Base-by-base conservation (phyloP, 257 asterid species). In the Scutellaria barbata region DNA sequence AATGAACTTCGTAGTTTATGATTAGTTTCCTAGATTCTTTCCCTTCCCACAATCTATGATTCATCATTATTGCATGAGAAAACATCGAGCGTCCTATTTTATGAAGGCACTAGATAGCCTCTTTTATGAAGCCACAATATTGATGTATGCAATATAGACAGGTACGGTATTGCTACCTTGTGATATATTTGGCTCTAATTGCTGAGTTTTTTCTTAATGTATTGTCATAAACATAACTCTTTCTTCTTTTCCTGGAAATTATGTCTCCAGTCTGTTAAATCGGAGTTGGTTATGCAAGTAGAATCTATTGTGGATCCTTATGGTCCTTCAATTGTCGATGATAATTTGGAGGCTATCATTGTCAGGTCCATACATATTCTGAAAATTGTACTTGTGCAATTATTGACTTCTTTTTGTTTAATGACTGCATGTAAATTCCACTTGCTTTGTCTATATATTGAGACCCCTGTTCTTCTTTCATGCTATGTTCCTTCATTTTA, bases 281-380 rank as follows among this genome's bases (percentile, higher is more conserved):
- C 92, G 12, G 90, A 84, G 88, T 79, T 94, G 80, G 76, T 80
- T 75, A 95, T 90, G 84, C 89, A 85, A 79, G 87, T 63, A 74
- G 92, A 84, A 79, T 90, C 96, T 14, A 86, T 94, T 20, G 83
- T 84, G 62, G 97, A 94, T 83, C 97, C 96, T 18, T 90, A 87
- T 67, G 98, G 98, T 35, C 97, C 97, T 12, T 90, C 98, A 10
- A 87, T 89, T 20, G 53, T 84, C 57, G 96, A 89, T 75, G 86
- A 85, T 69, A 82, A 85, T 68, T 82, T 93, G 94, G 97, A 93
- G 85, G 98, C 98, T 45, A 86, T 93, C 64, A 77, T 90, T 42
- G 98, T 93, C 86, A 90, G 96, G 97, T 92, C 45, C 18, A 4
- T 56, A 7, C 56, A 59, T 47, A 54, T 48, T 72, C 64, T 55